Base-by-base conservation (phyloP, 768 basidiomycete genomes). In the Lyophyllum shimeji region DNA sequence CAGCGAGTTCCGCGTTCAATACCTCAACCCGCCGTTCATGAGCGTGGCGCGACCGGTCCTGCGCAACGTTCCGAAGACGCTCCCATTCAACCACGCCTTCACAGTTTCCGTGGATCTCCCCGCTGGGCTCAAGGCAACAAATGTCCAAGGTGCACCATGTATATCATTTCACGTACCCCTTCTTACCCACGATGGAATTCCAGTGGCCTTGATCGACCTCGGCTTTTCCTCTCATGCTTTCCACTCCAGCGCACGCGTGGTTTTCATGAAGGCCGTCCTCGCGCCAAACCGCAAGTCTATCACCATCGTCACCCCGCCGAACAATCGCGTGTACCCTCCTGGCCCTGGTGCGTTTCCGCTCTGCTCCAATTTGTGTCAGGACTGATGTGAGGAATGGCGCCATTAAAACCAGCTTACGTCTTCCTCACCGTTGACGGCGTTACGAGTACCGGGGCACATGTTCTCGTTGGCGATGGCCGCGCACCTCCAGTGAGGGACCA, bases 1-100 rank as follows among this genome's bases (percentile, higher is more conserved):
- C 60, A 71, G 66, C 33, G 75, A 76, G 67, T 77, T 74, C 65
- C 74, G 75, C 4, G 68, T 75, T 17, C 74, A 78, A 61, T 74
- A 72, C 52, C 66, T 73, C 25, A 71, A 72, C 42, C 77, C 75
- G 3, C 75, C 76, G 1, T 77, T 71, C 64, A 74, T 77, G 71
- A 68, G 66, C 23, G 60, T 67, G 25, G 61, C 63, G 2, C 67
- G 76, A 7, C 76, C 75, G 3, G 64, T 61, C 0, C 56, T 74
- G 40, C 68, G 64, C 20, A 70, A 71, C 27, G 62, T 72, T 7
- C 75, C 76, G 1, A 65, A 63, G 11, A 69, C 67, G 24, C 69
- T 77, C 45, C 63, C 62, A 23, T 77, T 74, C 63, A 72, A 70
- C 44, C 60, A 67, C 33, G 60, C 57, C 46, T 74, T 75, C 61